Conservation (phyloP, 2,329 filamentous ascomycete genomes). For the Helotiales sp. region DNA sequence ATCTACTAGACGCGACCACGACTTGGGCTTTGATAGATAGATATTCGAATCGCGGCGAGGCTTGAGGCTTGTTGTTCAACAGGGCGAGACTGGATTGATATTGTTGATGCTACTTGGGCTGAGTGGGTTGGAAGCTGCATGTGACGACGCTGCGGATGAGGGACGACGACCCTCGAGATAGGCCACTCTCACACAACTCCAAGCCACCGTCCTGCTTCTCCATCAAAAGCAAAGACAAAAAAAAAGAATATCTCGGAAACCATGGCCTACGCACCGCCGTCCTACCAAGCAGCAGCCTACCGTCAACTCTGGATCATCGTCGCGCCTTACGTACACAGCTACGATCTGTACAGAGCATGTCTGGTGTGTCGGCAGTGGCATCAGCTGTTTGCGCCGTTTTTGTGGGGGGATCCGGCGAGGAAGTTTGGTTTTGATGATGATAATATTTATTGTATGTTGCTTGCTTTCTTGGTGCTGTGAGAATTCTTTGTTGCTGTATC, state of each 20-base stretch:
- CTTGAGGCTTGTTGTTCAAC: too few relatives aligned
- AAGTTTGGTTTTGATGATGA: conserved; percentile 32
- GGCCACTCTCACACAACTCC: neutral
- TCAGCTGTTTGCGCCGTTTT: conserved; percentile 26
- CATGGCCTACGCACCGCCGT: conserved; percentile 29
- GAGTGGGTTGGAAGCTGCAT: too few relatives aligned
- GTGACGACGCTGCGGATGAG: conserved; percentile 6
- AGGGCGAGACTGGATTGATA: too few relatives aligned
- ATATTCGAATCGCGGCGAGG: too few relatives aligned
- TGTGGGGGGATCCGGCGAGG: conserved; percentile 32
- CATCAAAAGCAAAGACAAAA: neutral
- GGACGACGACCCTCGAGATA: neutral
- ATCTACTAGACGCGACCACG: too few relatives aligned
- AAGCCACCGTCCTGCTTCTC: neutral
- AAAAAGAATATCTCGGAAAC: neutral
- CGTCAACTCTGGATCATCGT: conserved; percentile 31
- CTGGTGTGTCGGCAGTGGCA: conserved; percentile 32
- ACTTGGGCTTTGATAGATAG: too few relatives aligned
- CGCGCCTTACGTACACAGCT: conserved; percentile 29
- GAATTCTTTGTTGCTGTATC: too few relatives aligned
- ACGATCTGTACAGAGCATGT: conserved; percentile 31
- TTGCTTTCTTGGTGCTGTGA: neutral
- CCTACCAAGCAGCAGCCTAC: conserved; percentile 32
- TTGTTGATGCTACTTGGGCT: too few relatives aligned
- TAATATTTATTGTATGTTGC: conserved; percentile 30